phyloP scores from a whole-genome alignment of 2,329 filamentous ascomycete species.

The Kalaharituber pfeilii region DNA sequence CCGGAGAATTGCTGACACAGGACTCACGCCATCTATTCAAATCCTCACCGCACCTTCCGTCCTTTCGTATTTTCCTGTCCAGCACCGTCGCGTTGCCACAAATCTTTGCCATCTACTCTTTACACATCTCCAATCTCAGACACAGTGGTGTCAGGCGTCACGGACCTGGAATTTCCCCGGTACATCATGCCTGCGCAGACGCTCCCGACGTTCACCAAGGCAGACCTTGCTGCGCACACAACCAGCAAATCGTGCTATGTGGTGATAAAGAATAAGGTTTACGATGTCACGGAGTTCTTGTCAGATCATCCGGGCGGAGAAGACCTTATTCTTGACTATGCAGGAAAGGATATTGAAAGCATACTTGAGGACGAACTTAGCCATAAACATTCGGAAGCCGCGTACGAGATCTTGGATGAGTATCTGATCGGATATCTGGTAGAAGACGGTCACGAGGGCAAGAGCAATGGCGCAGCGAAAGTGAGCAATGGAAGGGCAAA shows the following conservation, averaged over 20 bases:
- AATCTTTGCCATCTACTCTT: no score
- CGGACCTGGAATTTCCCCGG: no score
- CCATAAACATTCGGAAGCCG: constrained; percentile 72
- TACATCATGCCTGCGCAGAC: constrained; percentile 69
- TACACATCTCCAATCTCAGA: no score
- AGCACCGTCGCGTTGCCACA: no score
- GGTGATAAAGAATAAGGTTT: constrained; percentile 74
- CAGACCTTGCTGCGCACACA: constrained; percentile 66
- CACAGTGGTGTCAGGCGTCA: no score
- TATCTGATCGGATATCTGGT: constrained; percentile 65
- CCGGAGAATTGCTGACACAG: no score
- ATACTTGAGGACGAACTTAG: constrained; percentile 72
- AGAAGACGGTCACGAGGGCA: constrained; percentile 32
- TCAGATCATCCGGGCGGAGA: constrained; percentile 79
- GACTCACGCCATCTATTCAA: no score
- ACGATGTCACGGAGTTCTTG: constrained; percentile 83
- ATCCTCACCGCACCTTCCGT: no score
- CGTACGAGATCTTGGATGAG: constrained; percentile 91
- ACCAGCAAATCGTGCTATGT: constrained; percentile 77
- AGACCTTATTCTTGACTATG: constrained; percentile 77
- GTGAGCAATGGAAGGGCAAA: neutral
- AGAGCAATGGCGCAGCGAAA: constrained; percentile 25
- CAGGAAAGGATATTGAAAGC: constrained; percentile 63
- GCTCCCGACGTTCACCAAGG: constrained; percentile 63
- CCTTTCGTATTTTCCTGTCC: no score